Evolutionary conservation across 306 rosid genomes (phyloP).

Genomic region (Quercus aquifolioides): DNA sequence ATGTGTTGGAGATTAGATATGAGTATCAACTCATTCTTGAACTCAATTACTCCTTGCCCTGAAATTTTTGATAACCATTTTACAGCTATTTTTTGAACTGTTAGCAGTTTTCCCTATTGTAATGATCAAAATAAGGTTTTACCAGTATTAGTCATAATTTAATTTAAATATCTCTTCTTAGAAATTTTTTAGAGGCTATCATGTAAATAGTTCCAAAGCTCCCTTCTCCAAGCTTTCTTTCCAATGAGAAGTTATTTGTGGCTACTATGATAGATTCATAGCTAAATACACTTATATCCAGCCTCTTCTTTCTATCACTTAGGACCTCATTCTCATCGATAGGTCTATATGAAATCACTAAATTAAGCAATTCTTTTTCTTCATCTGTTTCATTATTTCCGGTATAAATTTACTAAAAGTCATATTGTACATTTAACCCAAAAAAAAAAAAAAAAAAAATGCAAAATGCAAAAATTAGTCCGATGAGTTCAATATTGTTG

Average conservation of each 20-base stretch:
- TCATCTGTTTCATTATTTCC: not conserved
- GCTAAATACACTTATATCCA: not conserved
- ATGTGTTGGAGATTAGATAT: too few species aligned
- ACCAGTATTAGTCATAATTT: too few species aligned
- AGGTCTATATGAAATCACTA: not conserved
- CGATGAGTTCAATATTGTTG: too few species aligned
- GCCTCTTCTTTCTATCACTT: not conserved
- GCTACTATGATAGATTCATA: slow-evolving; percentile 18
- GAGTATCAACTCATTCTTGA: too few species aligned
- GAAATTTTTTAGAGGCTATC: slow-evolving; percentile 6
- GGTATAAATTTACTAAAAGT: not conserved
- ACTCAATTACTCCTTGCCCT: too few species aligned
- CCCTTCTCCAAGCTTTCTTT: slow-evolving; percentile 29
- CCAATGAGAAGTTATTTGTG: slow-evolving; percentile 17
- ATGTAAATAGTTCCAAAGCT: slow-evolving; percentile 37
- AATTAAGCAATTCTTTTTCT: not conserved
- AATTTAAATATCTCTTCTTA: too few species aligned
- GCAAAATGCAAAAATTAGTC: too few species aligned
- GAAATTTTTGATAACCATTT: not conserved
- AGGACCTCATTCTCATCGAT: not conserved
- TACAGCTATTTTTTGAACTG: not conserved
- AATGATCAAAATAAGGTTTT: not conserved
- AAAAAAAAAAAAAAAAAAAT: too few species aligned
- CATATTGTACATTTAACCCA: too few species aligned
- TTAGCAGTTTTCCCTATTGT: not conserved